Evolutionary conservation across 2,329 filamentous ascomycete genomes (phyloP), one percentile per base, ranked within the genome.

Genomic region (Dactylonectria estremocensis): DNA sequence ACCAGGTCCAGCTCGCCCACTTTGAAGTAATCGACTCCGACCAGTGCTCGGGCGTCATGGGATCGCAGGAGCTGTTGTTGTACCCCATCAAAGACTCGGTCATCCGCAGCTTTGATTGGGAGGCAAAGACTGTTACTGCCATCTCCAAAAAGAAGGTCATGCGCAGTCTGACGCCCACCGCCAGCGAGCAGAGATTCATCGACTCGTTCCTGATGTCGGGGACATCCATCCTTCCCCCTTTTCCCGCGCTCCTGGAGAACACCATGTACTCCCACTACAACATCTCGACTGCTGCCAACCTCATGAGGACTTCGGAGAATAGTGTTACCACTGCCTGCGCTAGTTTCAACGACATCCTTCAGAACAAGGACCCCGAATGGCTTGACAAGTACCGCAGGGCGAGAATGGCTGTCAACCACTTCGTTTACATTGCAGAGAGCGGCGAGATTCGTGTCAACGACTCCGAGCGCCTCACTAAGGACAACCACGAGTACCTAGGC

Each of bases 401-500:
- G 22, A 91, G 92, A 69, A 91, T 97, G 87, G 92, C 91, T 1
- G 89, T 98, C 56, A 92, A 95, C 76, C 95, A 98, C 80, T 95
- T 95, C 80, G 91, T 97, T 46, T 90, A 95, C 76, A 90, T 97
- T 71, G 89, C 91, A 37, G 87, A 90, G 61, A 89, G 89, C n/a
- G 96, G 96, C 46, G 90, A 92, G 75, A 88, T 97, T 56, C 88
- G 89, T 67, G 92, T 95, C 16, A 87, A 94, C 74, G 91, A 95
- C 74, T 88, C 86, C 61, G 92, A 93, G 8, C 87, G 90, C 61
- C 88, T 95, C 20, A 95, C 96, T 2, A 88, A 88, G 52, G 95
- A 98, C 78, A 91, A 96, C 72, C 93, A 97, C 77, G 92, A 95
- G 76, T 95, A 98, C 77, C 89, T 98, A 69, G 95, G 95, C n/a